These are phyloP conservation scores for Leishmania tarentolae DNA, from an alignment of 208 protist species.

Conservation along the genomic window DNA sequence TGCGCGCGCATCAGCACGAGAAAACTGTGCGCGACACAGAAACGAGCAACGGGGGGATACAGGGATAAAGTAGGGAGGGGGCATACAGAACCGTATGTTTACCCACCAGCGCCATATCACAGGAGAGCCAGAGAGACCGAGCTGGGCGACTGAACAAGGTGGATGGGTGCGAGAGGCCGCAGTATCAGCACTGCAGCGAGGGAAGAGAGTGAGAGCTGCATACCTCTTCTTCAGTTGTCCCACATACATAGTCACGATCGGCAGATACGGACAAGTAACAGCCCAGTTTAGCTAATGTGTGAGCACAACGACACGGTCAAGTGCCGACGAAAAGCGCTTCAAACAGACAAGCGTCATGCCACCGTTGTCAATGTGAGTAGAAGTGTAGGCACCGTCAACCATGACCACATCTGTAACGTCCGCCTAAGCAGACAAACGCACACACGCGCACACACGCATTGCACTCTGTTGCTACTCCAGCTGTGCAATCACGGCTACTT, in stretches of 20 bases:
- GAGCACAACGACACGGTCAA: neutral
- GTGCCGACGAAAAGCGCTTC: neutral
- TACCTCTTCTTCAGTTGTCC: neutral
- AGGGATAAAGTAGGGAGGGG: neutral
- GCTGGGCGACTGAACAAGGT: neutral
- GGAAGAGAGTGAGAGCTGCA: neutral
- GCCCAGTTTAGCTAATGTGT: neutral
- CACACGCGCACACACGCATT: neutral
- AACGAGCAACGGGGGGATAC: neutral
- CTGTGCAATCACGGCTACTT: constrained; percentile 32
- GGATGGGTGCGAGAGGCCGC: neutral
- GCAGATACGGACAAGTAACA: neutral
- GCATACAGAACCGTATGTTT: neutral
- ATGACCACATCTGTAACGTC: neutral
- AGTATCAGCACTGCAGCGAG: neutral
- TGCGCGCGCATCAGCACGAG: neutral
- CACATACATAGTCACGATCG: neutral
- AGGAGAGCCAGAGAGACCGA: neutral
- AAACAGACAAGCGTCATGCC: neutral
- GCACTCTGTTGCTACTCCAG: neutral
- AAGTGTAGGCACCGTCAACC: neutral
- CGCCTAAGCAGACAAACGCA: too few species aligned
- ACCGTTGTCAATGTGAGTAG: neutral
- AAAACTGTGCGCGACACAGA: neutral
- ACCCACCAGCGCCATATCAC: neutral